Percentiles rank a stretch among this genome's conserved stretches.
Conservation (phyloP, 73 alveolate genomes). For the Paramecium sexaurelia region DNA sequence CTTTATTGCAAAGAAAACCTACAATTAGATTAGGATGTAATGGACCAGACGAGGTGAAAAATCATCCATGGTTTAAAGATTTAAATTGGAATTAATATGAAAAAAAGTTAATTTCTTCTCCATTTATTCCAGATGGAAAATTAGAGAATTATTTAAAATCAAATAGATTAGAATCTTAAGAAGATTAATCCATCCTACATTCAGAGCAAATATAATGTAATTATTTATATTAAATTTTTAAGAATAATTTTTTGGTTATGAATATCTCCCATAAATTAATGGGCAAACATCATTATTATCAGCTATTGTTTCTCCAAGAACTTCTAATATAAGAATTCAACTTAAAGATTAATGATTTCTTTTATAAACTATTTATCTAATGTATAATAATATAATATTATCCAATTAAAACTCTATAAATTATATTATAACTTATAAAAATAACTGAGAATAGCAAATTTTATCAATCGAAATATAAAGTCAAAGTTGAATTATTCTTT, state of each 20-base stretch:
- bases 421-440: too few species aligned
- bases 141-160: constrained; percentile 21
- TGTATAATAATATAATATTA: not conserved
- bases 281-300: not conserved
- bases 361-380: not conserved
- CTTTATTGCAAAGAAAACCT: constrained; percentile 85
- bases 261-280: not conserved
- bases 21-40: constrained; percentile 85
- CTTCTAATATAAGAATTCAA: not conserved
- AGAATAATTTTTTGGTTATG: constrained; percentile 5
- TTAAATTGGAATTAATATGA: constrained; percentile 84
- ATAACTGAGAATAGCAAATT: too few species aligned
- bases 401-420: not conserved
- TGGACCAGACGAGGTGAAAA: constrained; percentile 88
- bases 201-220: not conserved
- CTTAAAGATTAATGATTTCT: not conserved
- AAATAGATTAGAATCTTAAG: constrained; percentile 6
- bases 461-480: too few species aligned
- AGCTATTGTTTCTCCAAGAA: not conserved
- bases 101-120: constrained; percentile 86
- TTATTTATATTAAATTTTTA: not conserved
- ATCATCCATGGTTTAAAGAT: constrained; percentile 90
- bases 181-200: constrained; percentile 13
- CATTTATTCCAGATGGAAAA: constrained; percentile 72
- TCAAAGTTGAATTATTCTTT: too few species aligned